Conservation (phyloP, 2,329 filamentous ascomycete species). For the Talaromyces sp. region DNA sequence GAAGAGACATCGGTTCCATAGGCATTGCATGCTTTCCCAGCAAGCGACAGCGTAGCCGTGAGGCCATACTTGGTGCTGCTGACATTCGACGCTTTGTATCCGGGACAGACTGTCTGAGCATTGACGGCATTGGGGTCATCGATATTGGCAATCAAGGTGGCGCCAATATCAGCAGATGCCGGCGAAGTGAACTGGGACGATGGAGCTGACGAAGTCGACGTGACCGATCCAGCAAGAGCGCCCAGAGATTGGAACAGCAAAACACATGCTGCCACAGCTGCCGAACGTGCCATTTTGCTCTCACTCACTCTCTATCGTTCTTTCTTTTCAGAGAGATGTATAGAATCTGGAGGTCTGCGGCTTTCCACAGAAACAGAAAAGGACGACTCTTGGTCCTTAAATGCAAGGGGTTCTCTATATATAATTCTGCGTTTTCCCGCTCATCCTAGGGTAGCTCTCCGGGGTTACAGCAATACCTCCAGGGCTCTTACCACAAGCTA, state of each 20-base stretch:
- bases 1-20: conserved; percentile 71
- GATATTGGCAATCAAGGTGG: conserved; percentile 53
- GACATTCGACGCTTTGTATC: conserved; percentile 53
- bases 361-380: neutral
- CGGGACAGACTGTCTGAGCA: conserved; percentile 60
- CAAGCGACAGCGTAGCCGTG: conserved; percentile 49
- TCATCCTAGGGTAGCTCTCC: neutral
- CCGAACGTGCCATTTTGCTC: neutral
- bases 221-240: neutral
- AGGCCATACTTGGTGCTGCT: conserved; percentile 44
- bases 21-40: conserved; percentile 60
- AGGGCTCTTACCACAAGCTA: neutral
- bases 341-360: neutral
- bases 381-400: neutral
- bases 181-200: neutral
- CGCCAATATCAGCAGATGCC: neutral
- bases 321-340: neutral
- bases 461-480: neutral
- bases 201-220: neutral
- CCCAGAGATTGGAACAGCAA: neutral
- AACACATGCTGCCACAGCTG: neutral
- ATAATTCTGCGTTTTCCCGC: neutral
- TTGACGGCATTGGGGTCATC: conserved; percentile 60
- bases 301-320: neutral
- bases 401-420: neutral